These are phyloP conservation scores for Fusarium newnesense DNA, from an alignment of 2,329 filamentous ascomycete species.

Conservation along the genomic window DNA sequence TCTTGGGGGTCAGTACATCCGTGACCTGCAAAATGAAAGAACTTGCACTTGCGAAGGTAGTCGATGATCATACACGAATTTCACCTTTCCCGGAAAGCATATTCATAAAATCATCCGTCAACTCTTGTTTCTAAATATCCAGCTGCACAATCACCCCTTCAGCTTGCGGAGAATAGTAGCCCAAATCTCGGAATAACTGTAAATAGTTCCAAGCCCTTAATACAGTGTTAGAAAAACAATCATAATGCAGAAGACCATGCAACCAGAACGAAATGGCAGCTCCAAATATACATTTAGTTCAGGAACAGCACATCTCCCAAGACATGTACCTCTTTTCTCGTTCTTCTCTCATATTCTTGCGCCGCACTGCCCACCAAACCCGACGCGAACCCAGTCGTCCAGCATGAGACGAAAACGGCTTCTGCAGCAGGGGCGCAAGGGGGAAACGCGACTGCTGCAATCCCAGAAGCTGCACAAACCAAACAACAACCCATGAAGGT, in stretches of 20 bases:
- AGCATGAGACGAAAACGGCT: accelerated
- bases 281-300: too few relatives aligned
- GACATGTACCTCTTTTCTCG: background rate
- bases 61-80: background rate
- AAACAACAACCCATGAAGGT: accelerated
- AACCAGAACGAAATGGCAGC: background rate
- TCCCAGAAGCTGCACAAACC: accelerated
- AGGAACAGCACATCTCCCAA: background rate
- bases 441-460: background rate
- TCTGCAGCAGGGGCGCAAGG: background rate
- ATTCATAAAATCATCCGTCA: too few relatives aligned
- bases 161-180: too few relatives aligned
- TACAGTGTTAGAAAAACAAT: too few relatives aligned
- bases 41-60: background rate
- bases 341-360: background rate
- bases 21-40: background rate
- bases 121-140: too few relatives aligned
- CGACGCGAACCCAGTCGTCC: too few relatives aligned
- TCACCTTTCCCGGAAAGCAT: too few relatives aligned
- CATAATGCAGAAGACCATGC: background rate
- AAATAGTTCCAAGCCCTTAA: too few relatives aligned
- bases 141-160: too few relatives aligned
- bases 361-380: background rate
- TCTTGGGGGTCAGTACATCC: background rate
- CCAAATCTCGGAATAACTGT: too few relatives aligned